Evolutionary conservation across 1,284 basidiomycete species (phyloP).

Genomic region (Tremellales sp.): DNA sequence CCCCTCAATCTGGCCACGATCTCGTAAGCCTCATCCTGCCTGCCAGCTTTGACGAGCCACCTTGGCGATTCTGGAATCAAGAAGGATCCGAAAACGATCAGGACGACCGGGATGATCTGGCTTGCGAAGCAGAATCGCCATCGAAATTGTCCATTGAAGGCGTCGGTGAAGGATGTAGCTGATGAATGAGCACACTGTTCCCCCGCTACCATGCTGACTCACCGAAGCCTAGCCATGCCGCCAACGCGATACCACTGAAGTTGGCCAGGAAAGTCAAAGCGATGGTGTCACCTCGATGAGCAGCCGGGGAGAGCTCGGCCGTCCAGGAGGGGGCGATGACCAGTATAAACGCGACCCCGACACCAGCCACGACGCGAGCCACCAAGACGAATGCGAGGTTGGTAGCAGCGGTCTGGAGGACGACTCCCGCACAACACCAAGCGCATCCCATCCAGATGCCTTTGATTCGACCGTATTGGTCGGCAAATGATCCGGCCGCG

Average conservation of each 20-base stretch:
- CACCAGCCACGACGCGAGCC: slow-evolving; percentile 32
- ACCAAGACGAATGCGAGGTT: slow-evolving; percentile 19
- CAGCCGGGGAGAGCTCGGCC: slow-evolving; percentile 9
- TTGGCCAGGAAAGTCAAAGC: slow-evolving; percentile 14
- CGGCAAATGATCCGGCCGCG: slow-evolving; percentile 25
- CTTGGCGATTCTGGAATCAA: slow-evolving; percentile 32
- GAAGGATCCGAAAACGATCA: slow-evolving; percentile 16
- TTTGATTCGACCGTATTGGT: slow-evolving; percentile 24
- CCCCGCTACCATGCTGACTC: background rate
- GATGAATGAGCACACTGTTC: background rate
- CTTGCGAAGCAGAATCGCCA: slow-evolving; percentile 22
- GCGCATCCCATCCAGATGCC: slow-evolving; percentile 14
- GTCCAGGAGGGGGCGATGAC: slow-evolving; percentile 33
- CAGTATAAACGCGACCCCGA: slow-evolving; percentile 35
- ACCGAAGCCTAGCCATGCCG: slow-evolving; percentile 19
- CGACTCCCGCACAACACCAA: slow-evolving; percentile 26
- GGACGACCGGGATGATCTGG: slow-evolving; percentile 17
- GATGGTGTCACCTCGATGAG: slow-evolving; percentile 1
- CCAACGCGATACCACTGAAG: slow-evolving; percentile 24
- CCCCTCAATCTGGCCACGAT: slow-evolving; percentile 21
- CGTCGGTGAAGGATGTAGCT: slow-evolving; percentile 13
- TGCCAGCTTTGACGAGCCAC: slow-evolving; percentile 30
- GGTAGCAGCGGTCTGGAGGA: slow-evolving; percentile 22
- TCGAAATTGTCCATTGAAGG: slow-evolving; percentile 10
- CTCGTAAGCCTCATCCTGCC: slow-evolving; percentile 27